Percentiles rank a stretch among this genome's conserved stretches.
phyloP scores from a whole-genome alignment of 306 rosid genomes.

The Neltuma alba region DNA sequence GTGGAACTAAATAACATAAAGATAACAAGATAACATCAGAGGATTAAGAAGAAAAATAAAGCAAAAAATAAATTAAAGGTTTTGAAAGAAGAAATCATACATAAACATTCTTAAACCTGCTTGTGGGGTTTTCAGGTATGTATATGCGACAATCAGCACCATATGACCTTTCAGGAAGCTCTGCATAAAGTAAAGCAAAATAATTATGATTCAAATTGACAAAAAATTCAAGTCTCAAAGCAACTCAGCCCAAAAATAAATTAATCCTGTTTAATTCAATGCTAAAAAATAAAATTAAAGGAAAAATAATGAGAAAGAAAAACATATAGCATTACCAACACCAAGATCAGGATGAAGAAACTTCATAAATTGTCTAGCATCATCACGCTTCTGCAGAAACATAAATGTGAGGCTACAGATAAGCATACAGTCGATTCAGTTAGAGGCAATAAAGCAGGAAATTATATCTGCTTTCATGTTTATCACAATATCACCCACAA shows the following conservation, averaged over 20 bases:
- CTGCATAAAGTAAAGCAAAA: constrained; percentile 52
- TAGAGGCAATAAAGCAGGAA: constrained; percentile 17
- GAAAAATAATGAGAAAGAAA: neutral
- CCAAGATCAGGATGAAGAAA: constrained; percentile 99
- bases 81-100: constrained; percentile 81
- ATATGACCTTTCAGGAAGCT: constrained; percentile 96
- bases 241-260: constrained; percentile 16
- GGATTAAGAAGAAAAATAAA: neutral
- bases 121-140: constrained; percentile 82
- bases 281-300: constrained; percentile 25
- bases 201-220: constrained; percentile 26
- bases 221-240: constrained; percentile 9
- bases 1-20: constrained; percentile 27
- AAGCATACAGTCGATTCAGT: constrained; percentile 27
- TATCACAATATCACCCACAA: neutral
- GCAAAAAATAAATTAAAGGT: constrained; percentile 36
- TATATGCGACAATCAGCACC: constrained; percentile 97
- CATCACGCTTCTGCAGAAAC: constrained; percentile 78
- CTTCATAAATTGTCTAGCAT: constrained; percentile 98
- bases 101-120: constrained; percentile 99
- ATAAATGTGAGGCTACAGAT: constrained; percentile 30
- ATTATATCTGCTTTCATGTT: neutral
- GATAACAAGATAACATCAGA: neutral
- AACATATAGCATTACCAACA: constrained; percentile 64
- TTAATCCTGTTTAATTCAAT: constrained; percentile 14